Base-by-base conservation (phyloP, 2,329 filamentous ascomycete genomes). In the Hypocrella siamensis region DNA sequence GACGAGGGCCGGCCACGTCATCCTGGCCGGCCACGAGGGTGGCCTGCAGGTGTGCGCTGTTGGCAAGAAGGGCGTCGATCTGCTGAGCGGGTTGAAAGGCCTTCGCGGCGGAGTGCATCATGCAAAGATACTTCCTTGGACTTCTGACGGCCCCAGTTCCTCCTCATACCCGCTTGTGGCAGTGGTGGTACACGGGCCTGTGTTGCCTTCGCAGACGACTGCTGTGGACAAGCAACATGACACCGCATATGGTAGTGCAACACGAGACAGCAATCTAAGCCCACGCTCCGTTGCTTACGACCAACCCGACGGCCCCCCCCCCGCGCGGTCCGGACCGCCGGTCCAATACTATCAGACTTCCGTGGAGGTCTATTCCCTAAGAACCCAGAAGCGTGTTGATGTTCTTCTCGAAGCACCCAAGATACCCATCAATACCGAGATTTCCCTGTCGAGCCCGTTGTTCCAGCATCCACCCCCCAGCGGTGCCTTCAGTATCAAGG, bases 351-450 rank as follows among this genome's bases (percentile, higher is more conserved):
- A 88, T 46, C 85, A 93, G 53, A 94, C 86, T 0, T 78, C 79
- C 1, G 83, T 93, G 5, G 84, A 94, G 43, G 62, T 96, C 0
- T 93, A 88, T 53, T 94, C 86, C 1, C 59, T 96, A 37, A 74
- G 70, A 42, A 81, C 76, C n/a, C 76, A 75, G 43, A 66, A 70
- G 38, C 70, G 72, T 34, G 56, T 94, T 33, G 70, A 76, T 17
- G 79, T 81, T 1, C 60, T 96, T 7, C 75, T 92, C 37, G 70
- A 75, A 43, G 75, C 78, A 27, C 69, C 80, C 31, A 63, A 72
- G 48, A 60, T 73, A 33, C 58, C 71, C 29, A 53, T 81, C 44
- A 62, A 67, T 45, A 58, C 69, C 37, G 49, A 51, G 17, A 48
- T 60, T n/a, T 58, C 75, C 24, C 56, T 74, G 19, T 63, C 65